phyloP scores from a whole-genome alignment of 2,329 filamentous ascomycete genomes.

The Dactylonectria macrodidyma region DNA sequence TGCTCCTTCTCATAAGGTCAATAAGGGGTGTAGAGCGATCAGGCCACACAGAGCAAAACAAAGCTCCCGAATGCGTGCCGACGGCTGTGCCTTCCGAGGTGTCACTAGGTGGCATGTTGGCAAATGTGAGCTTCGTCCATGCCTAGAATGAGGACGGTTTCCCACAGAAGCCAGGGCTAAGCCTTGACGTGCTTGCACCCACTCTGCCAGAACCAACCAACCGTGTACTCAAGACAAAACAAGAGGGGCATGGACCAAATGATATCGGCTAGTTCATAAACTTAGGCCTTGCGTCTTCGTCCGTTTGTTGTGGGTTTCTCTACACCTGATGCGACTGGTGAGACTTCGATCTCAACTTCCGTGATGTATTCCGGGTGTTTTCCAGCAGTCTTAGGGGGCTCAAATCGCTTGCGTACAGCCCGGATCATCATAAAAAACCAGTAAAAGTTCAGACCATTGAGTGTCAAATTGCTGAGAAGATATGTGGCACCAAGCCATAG shows the following conservation, averaged over 20 bases:
- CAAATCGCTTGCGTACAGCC: conserved; percentile 83
- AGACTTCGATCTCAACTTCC: conserved; percentile 49
- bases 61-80: not conserved
- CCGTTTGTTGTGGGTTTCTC: conserved; percentile 32
- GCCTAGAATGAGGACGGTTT: not conserved
- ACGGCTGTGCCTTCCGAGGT: too few relatives aligned
- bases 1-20: not conserved
- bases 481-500: conserved; percentile 80
- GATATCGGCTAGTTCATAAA: not conserved
- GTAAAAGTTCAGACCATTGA: conserved; percentile 85
- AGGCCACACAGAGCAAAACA: not conserved
- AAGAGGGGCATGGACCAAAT: not conserved
- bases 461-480: conserved; percentile 76
- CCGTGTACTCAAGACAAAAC: not conserved
- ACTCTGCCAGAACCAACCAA: too few relatives aligned
- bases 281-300: conserved; percentile 52
- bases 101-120: not conserved
- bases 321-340: conserved; percentile 49
- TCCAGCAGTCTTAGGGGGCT: conserved; percentile 58
- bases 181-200: not conserved
- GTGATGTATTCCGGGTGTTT: conserved; percentile 47
- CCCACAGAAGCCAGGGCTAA: not conserved
- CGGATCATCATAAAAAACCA: conserved; percentile 93
- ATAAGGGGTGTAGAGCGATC: too few relatives aligned
- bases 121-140: not conserved